Evolutionary conservation across 2,329 filamentous ascomycete species (phyloP), one percentile per base, ranked within the genome.

Genomic region (Epichloe gansuensis): DNA sequence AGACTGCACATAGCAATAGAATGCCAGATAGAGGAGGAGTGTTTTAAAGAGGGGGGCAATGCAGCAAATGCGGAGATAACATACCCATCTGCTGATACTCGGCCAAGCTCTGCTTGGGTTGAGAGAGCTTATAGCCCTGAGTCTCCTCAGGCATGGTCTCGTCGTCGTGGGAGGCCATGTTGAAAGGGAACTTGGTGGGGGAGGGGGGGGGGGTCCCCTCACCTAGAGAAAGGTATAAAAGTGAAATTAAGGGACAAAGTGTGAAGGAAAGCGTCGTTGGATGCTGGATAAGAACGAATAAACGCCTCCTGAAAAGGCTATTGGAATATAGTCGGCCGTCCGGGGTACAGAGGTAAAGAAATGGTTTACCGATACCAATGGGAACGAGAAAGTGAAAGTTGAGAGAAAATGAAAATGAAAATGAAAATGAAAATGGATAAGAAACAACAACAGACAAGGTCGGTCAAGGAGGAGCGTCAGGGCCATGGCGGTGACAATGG

Each of bases 61-160:
- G 3, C 5, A 48, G 23, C 15, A 6, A 17, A 27, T 39, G 8
- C 31, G 13, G 34, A 7, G 21, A 15, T 41, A 17, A 63, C 87
- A 65, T 76, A 95, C 89, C 93, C 73, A 98, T 85, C 69, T 95
- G 78, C 66, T 91, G 80, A 73, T 96, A 96, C 71, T 96, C 87
- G 58, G 91, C 87, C 65, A 98, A 78, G 62, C 88, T 94, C 81
- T 97, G 95, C 84, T 96, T 96, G 57, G 78, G 78, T 81, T 96
- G 89, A 60, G 89, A 90, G 66, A 96, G 86, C 82, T 94, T 96
- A 84, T 96, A 97, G 68, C 91, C 91, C 73, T 90, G 84, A 59
- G 90, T 96, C 74, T 85, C 80, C 74, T 93, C 87, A 58, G 89
- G 85, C 70, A 86, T 76, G 60, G 91, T 81, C 64, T 97, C 91